phyloP scores from a whole-genome alignment of 306 rosid genomes.

The Pyrus bretschneideri region DNA sequence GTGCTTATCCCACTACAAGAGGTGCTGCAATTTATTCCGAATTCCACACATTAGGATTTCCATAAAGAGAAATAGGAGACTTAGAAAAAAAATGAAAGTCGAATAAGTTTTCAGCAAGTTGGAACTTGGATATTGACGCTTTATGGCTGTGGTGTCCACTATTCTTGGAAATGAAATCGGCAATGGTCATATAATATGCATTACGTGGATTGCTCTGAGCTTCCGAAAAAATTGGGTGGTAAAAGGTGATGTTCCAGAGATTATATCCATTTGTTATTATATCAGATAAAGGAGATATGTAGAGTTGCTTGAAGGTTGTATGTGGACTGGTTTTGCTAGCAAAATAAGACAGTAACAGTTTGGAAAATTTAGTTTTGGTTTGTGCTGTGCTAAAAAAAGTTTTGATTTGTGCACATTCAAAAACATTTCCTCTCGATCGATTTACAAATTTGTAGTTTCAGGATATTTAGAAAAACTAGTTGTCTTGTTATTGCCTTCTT shows the following conservation, averaged over 20 bases:
- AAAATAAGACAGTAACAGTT: neutral
- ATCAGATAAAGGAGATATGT: neutral
- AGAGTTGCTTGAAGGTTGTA: neutral
- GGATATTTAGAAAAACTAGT: neutral
- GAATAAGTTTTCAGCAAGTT: neutral
- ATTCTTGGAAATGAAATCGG: neutral
- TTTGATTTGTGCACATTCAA: too few relatives aligned
- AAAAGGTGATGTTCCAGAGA: neutral
- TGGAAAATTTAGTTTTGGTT: neutral
- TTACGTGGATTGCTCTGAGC: neutral
- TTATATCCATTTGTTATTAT: neutral
- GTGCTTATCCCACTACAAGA: neutral
- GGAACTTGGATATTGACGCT: neutral
- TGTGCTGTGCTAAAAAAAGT: too few relatives aligned
- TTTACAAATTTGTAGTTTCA: neutral
- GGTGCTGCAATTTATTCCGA: neutral
- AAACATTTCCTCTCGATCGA: too few relatives aligned
- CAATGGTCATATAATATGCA: neutral
- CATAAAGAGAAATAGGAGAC: neutral
- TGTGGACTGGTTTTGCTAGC: neutral
- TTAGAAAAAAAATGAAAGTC: neutral
- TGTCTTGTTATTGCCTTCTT: neutral
- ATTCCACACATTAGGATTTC: neutral
- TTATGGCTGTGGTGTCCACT: neutral
- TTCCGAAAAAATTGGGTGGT: neutral